Evolutionary conservation across 2,329 filamentous ascomycete genomes (phyloP), one percentile per base, ranked within the genome.

Genomic region (Emergomyces orientalis): DNA sequence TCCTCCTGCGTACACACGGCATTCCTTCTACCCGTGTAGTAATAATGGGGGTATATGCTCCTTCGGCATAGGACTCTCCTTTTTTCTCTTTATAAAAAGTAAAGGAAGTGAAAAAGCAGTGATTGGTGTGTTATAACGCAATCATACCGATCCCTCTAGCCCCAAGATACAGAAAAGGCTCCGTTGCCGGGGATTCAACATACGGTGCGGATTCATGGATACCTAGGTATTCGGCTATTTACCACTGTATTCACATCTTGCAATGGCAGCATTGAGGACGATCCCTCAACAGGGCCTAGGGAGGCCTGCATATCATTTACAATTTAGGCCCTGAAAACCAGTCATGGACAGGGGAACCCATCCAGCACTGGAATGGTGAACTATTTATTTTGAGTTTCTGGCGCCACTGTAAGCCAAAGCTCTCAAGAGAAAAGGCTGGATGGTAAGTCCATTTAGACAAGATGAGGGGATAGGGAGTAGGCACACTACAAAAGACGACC

Each of bases 251-350:
- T 47, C 22, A 4, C n/a, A 8, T 19, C 30, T 52, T 52, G 14
- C 25, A 19, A 52, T 17, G 27, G 25, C 27, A 25, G 49, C 32
- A 52, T 52, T 45, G 19, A 32, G 11, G 13, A 7, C 49, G 27
- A 32, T 45, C 2, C n/a, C 43, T 45, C n/a, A n/a, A 11, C n/a
- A n/a, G 49, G 49, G 3, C 49, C 14, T 32, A 52, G 25, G 49
- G 49, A 52, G 11, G 11, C 27, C 27, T 32, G 49, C 17, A 52
- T 30, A 19, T 1, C 49, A 17, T 30, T 27, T 52, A 52, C 49
- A 52, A 52, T 52, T 52, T 52, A 17, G 47, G 49, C 27, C 49
- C 49, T 52, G 49, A 32, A 52, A 52, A 52, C 49, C 49, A 9
- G 49, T 25, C 49, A 52, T 32, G 27, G 27, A 13, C 25, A 19